Evolutionary conservation across 768 basidiomycete genomes (phyloP), one percentile per base, ranked within the genome.

Genomic region (Gloeopeniophorella convolvens): DNA sequence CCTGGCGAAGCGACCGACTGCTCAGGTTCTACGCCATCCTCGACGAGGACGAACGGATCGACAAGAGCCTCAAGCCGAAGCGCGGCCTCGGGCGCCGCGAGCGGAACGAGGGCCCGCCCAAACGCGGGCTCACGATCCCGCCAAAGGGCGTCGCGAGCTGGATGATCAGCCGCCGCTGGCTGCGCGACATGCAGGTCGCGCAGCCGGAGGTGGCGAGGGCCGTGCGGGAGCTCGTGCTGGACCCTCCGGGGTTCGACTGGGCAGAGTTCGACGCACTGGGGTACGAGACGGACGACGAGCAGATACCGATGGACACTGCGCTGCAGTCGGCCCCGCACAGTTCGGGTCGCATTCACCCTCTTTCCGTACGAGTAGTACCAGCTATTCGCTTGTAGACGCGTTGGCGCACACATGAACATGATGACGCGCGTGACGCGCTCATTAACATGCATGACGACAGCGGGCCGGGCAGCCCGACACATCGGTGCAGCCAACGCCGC

Each of bases 111-210:
- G 86, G 85, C 0, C 69, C 72, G 32, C 63, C 67, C 2, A 87
- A 84, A 59, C 80, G 83, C 10, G 76, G 71, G 4, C 62, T 79
- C 3, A 54, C 68, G 26, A 66, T 85, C 5, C 86, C 86, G 9
- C 86, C 86, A 0, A 68, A 70, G 51, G 83, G 82, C 1, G 71
- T 82, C 8, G 72, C 79, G 5, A 70, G 72, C 16, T 89, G 86
- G 86, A 89, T 88, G 86, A 70, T 89, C 54, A 87, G 85, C 64
- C 72, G 72, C 59, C 66, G 74, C 16, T 89, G 86, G 86, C 55
- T 80, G 42, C 66, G 66, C 26, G 58, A 63, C 34, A 66, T 75
- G 42, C 68, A 66, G 52, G 56, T 39, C 7, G 65, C 64, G 32
- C 74, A 76, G 13, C 74, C 73, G 5, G 83, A 83, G 57, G 62